Evolutionary conservation across 208 protist species (phyloP).

Genomic region (Crithidia bombi): DNA sequence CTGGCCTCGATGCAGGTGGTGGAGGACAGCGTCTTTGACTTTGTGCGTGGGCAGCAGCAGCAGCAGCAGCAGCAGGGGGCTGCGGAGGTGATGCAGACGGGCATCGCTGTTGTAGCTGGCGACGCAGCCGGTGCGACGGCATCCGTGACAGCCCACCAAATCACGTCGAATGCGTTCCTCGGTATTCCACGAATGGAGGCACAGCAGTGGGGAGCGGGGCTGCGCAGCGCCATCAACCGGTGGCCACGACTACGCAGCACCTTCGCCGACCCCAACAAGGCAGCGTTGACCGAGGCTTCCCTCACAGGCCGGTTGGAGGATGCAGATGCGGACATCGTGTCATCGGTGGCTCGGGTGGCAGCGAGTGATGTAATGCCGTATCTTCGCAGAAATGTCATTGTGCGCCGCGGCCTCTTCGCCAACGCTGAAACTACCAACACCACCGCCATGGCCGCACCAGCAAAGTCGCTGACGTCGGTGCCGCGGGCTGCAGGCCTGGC

Average conservation of each 20-base stretch:
- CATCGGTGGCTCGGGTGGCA: conserved; percentile 33
- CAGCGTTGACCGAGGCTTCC: background rate
- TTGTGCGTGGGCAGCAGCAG: conserved; percentile 17
- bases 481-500: background rate
- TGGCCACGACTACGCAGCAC: conserved; percentile 39
- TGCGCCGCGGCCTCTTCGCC: conserved; percentile 50
- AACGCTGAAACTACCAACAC: conserved; percentile 2
- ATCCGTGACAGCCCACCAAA: conserved; percentile 33
- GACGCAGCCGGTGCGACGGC: conserved; percentile 6
- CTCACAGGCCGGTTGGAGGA: background rate
- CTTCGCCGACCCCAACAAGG: conserved; percentile 7
- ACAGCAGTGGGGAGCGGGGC: conserved; percentile 38
- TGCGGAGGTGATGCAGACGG: background rate
- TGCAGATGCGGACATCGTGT: conserved; percentile 11
- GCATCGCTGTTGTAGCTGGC: background rate
- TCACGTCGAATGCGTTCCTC: conserved; percentile 37
- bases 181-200: conserved; percentile 34
- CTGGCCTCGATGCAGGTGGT: conserved; percentile 65
- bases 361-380: conserved; percentile 44
- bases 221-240: conserved; percentile 40
- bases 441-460: background rate
- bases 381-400: conserved; percentile 40
- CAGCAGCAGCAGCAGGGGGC: background rate
- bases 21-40: conserved; percentile 56
- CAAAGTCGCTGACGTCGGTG: background rate